phyloP scores from a whole-genome alignment of 768 basidiomycete genomes.

The Leccinum imitatum region DNA sequence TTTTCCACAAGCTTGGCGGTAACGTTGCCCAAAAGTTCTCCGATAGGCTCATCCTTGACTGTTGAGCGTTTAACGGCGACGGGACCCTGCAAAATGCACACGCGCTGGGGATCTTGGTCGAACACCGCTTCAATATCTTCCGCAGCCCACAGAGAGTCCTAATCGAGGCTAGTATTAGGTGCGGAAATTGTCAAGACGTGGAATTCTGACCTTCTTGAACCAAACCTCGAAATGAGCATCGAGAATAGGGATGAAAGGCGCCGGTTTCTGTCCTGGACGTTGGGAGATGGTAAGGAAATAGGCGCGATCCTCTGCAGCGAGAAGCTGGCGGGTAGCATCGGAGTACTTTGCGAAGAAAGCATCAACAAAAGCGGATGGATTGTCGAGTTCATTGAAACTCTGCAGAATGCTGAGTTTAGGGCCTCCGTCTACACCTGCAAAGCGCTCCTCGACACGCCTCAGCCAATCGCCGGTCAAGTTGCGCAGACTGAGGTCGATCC shows the following conservation, averaged over 20 bases:
- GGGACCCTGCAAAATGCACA: conserved; percentile 96
- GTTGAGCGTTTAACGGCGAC: conserved; percentile 88
- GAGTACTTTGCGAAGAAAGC: conserved; percentile 86
- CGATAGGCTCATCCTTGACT: conserved; percentile 91
- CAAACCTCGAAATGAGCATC: conserved; percentile 94
- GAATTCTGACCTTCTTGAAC: conserved; percentile 90
- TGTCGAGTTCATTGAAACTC: conserved; percentile 81
- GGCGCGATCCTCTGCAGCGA: conserved; percentile 90
- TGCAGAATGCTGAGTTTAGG: conserved; percentile 81
- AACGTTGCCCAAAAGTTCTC: conserved; percentile 87
- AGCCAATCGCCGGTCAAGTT: conserved; percentile 98
- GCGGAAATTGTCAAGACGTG: background rate
- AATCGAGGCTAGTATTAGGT: conserved; percentile 13
- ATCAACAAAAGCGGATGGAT: conserved; percentile 74
- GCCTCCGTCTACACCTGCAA: conserved; percentile 84
- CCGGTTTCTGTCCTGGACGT: conserved; percentile 96
- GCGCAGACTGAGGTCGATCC: conserved; percentile 89
- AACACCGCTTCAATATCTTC: conserved; percentile 99
- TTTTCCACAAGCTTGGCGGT: conserved; percentile 73
- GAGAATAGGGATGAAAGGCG: conserved; percentile 95
- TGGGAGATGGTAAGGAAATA: conserved; percentile 97
- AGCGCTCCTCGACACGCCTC: conserved; percentile 92
- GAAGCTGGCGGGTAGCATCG: conserved; percentile 77
- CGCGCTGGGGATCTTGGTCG: conserved; percentile 97
- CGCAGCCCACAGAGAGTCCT: conserved; percentile 97